Evolutionary conservation across 768 basidiomycete species (phyloP).

Genomic region (Roridomyces roridus): DNA sequence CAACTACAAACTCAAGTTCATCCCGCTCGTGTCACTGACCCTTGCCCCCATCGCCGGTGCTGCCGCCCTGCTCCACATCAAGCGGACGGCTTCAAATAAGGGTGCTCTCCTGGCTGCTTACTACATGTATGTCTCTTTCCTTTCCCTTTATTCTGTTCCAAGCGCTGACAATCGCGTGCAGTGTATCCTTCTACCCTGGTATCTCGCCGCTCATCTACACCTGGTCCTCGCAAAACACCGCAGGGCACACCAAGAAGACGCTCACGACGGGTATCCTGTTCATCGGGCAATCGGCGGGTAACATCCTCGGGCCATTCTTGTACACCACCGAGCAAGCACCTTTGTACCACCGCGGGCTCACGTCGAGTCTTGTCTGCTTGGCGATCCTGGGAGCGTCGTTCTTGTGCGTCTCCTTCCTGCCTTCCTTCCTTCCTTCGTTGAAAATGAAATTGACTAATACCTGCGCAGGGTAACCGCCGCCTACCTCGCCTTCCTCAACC

Average conservation of each 20-base stretch:
- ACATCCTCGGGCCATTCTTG: conserved; percentile 28
- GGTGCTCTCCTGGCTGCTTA: conserved; percentile 21
- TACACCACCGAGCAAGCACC: conserved; percentile 26
- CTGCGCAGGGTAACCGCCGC: background rate
- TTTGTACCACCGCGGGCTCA: conserved; percentile 19
- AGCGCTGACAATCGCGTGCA: background rate
- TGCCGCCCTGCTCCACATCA: conserved; percentile 19
- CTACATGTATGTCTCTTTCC: conserved; percentile 13
- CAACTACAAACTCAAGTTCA: conserved; percentile 15
- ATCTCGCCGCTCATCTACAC: conserved; percentile 26
- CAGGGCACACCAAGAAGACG: conserved; percentile 40
- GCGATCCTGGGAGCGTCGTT: conserved; percentile 9
- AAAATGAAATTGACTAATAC: background rate
- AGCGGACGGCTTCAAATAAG: conserved; percentile 6
- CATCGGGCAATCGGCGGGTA: conserved; percentile 42
- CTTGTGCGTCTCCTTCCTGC: background rate
- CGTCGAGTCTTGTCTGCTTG: conserved; percentile 20
- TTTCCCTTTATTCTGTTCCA: background rate
- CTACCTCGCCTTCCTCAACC: conserved; percentile 19
- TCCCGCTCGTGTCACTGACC: conserved; percentile 18
- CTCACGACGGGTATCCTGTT: conserved; percentile 42
- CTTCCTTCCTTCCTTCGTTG: background rate
- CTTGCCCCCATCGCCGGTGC: conserved; percentile 26
- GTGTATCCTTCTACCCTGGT: conserved; percentile 26
- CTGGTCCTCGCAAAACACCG: conserved; percentile 34